A percentile compares a stretch with the other conserved stretches of the same genome.
phyloP scores from a whole-genome alignment of 169 alveolate genomes.

The Plasmodium vinckei region DNA sequence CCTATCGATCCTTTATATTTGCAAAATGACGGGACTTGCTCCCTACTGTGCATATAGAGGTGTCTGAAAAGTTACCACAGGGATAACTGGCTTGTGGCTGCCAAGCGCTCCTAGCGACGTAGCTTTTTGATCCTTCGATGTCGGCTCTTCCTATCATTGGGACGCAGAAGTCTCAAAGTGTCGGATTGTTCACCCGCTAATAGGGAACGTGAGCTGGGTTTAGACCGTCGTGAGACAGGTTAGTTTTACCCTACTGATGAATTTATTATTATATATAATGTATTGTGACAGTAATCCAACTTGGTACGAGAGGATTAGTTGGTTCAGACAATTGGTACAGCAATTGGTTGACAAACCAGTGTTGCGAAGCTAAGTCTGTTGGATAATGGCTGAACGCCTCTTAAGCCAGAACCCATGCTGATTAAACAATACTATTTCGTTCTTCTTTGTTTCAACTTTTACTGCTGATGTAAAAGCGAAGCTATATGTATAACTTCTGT shows the following conservation, averaged over 20 bases:
- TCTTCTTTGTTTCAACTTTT: conserved; percentile 25
- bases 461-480: conserved; percentile 39
- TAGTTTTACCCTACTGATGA: conserved; percentile 93
- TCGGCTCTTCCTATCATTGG: conserved; percentile 86
- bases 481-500: neutral
- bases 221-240: conserved; percentile 96
- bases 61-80: conserved; percentile 71
- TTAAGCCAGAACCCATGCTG: conserved; percentile 91
- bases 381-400: conserved; percentile 93
- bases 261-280: conserved; percentile 30
- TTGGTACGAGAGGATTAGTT: conserved; percentile 85
- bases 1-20: conserved; percentile 79
- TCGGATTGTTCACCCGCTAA: conserved; percentile 86
- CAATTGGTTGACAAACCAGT: conserved; percentile 89
- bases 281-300: conserved; percentile 80
- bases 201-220: conserved; percentile 85
- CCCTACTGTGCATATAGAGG: conserved; percentile 52
- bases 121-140: conserved; percentile 91
- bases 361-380: conserved; percentile 92
- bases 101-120: conserved; percentile 95
- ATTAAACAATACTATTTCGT: conserved; percentile 47
- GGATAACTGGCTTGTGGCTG: conserved; percentile 91
- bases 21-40: conserved; percentile 24
- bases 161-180: conserved; percentile 88
- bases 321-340: conserved; percentile 88